phyloP scores from a whole-genome alignment of 345 rosid species.

The Garcia nutans region DNA sequence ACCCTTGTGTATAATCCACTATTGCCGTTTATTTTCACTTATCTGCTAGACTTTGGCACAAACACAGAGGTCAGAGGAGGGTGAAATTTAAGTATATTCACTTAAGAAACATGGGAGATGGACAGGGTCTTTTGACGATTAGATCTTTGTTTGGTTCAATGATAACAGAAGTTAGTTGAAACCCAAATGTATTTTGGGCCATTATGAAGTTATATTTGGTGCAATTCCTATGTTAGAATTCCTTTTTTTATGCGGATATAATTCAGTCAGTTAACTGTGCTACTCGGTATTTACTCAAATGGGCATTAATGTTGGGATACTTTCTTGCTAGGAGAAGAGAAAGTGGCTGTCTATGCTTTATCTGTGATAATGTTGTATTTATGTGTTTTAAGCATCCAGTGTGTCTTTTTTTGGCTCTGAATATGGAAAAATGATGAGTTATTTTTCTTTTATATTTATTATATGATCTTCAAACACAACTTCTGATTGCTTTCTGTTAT shows the following conservation, averaged over 20 bases:
- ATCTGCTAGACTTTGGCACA: background rate
- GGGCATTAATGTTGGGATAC: background rate
- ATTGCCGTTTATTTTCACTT: background rate
- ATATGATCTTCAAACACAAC: background rate
- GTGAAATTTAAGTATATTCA: background rate
- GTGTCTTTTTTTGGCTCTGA: background rate
- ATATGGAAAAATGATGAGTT: background rate
- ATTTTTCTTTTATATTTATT: background rate
- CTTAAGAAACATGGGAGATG: too few species aligned
- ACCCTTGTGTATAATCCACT: too few species aligned
- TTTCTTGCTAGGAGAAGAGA: background rate
- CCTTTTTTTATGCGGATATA: background rate
- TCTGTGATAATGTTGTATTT: background rate
- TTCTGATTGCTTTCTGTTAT: background rate
- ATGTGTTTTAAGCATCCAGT: background rate
- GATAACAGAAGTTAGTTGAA: background rate
- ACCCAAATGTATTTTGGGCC: background rate
- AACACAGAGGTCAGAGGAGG: background rate
- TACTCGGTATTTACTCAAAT: background rate
- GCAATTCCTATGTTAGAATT: background rate
- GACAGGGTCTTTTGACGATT: background rate
- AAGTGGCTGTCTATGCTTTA: background rate
- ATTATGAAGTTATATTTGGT: background rate
- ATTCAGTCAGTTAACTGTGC: background rate
- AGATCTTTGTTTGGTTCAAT: background rate